Conservation (phyloP, 2,329 filamentous ascomycete genomes). For the Ophiocordyceps camponoti-rufipedis region DNA sequence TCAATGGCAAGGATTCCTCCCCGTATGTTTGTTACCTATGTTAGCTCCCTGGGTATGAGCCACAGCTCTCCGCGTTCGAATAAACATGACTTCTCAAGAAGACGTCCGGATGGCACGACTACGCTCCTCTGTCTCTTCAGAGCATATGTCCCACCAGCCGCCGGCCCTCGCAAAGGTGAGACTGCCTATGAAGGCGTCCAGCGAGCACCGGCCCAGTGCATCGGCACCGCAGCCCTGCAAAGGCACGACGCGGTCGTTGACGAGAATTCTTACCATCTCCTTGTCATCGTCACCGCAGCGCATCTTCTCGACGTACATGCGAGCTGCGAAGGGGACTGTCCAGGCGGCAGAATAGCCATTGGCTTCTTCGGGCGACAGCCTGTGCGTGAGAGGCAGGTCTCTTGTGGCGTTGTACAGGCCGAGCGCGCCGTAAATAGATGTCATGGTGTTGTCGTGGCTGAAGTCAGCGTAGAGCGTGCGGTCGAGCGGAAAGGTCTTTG, state of each 20-base stretch:
- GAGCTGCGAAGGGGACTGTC: constrained; percentile 64
- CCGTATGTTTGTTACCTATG: too few species aligned
- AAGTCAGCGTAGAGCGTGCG: constrained; percentile 68
- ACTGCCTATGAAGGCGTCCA: constrained; percentile 55
- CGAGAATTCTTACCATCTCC: constrained; percentile 58
- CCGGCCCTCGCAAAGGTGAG: constrained; percentile 54
- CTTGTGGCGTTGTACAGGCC: constrained; percentile 55
- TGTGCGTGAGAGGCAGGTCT: constrained; percentile 30
- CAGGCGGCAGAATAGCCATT: constrained; percentile 59
- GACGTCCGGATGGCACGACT: too few species aligned
- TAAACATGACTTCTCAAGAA: too few species aligned
- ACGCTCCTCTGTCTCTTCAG: neutral
- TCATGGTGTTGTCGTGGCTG: constrained; percentile 81
- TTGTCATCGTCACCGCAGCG: constrained; percentile 36
- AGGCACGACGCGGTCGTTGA: constrained; percentile 70
- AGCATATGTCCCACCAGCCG: constrained; percentile 56
- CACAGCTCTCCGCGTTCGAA: too few species aligned
- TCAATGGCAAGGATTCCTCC: too few species aligned
- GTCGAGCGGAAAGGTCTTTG: constrained; percentile 55
- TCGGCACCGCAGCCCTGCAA: constrained; percentile 55
- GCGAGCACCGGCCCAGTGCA: constrained; percentile 47
- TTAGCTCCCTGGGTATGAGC: too few species aligned
- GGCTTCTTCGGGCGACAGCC: constrained; percentile 30
- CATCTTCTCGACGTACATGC: constrained; percentile 83
- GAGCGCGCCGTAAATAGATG: constrained; percentile 54